Base-by-base conservation (phyloP, 306 rosid species). In the Glycyrrhiza uralensis region DNA sequence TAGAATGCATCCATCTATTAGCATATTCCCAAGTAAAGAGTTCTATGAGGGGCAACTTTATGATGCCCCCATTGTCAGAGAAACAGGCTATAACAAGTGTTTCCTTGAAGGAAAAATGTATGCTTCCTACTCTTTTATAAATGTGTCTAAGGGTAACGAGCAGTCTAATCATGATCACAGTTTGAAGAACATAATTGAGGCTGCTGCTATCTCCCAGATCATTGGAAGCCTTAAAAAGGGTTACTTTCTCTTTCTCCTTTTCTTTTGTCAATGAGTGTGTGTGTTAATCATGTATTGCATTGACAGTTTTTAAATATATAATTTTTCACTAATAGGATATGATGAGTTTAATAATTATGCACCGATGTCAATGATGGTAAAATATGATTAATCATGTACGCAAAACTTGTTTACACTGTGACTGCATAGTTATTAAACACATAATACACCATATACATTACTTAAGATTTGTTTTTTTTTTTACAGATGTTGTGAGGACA, bases 1-100 rank as follows among this genome's bases (percentile, higher is more conserved):
- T 19, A 78, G 88, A 69, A 81, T 84, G 88, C 88, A 81, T 75
- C 85, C 86, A 36, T 75, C 83, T n/a, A 81, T 84, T 42, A 81
- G 88, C 78, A n/a, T 29, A 20, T 84, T 84, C 15, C 88, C 88
- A 32, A 70, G 60, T n/a, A 45, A 17, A 18, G 84, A 84, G 18
- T 84, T 84, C 72, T 84, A 84, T 49, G 19, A 66, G 41, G 12
- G 6, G 4, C 23, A 52, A 72, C 80, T 84, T 36, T 32, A n/a
- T 32, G 79, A 84, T 84, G 77, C 77, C 7, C 12, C 42, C 2
- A 35, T 4, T 71, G 88, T 84, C 12, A 65, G 14, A 38, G 66
- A 38, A 35, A 23, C 0, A 52, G 57, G 45, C 57, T 75, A 78
- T 5, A 23, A 62, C 2, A 65, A 46, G 41, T 50, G 26, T 26